Conservation (phyloP, 2,329 filamentous ascomycete genomes). For the Aspergillus persii region DNA sequence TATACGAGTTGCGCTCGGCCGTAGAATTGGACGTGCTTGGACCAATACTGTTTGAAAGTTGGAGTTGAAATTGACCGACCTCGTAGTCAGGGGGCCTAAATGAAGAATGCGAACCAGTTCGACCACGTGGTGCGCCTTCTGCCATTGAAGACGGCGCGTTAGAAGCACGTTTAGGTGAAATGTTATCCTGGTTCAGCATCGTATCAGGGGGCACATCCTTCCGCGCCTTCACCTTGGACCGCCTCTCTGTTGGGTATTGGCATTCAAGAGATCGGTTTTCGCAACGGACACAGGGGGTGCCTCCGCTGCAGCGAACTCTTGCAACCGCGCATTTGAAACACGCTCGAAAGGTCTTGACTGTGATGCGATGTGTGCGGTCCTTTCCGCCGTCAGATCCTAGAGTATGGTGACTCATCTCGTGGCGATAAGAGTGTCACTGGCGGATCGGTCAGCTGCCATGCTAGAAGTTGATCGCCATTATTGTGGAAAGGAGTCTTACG, state of each 20-base stretch:
- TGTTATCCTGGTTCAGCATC: conserved; percentile 9
- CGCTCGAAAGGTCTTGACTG: conserved; percentile 42
- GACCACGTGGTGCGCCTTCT: background rate
- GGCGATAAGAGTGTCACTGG: conserved; percentile 41
- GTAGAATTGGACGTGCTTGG: conserved; percentile 5
- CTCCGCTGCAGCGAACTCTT: conserved; percentile 40
- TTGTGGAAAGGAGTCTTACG: conserved; percentile 25
- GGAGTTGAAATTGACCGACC: conserved; percentile 24
- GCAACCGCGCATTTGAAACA: conserved; percentile 41
- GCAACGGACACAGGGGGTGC: conserved; percentile 37
- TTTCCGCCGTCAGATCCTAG: conserved; percentile 33
- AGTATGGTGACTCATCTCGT: conserved; percentile 40
- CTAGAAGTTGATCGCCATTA: background rate
- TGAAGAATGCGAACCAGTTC: background rate
- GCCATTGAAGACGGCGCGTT: background rate
- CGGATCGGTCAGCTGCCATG: background rate
- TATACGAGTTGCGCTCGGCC: background rate
- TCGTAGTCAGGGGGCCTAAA: conserved; percentile 11
- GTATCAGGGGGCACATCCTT: conserved; percentile 12
- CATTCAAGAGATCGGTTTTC: conserved; percentile 37
- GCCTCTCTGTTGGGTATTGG: conserved; percentile 40
- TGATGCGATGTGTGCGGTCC: conserved; percentile 40
- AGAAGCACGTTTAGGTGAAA: conserved; percentile 10
- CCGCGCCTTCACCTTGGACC: conserved; percentile 31
- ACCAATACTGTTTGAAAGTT: conserved; percentile 11